Base-by-base conservation (phyloP, 306 rosid species). In the Purshia tridentata region DNA sequence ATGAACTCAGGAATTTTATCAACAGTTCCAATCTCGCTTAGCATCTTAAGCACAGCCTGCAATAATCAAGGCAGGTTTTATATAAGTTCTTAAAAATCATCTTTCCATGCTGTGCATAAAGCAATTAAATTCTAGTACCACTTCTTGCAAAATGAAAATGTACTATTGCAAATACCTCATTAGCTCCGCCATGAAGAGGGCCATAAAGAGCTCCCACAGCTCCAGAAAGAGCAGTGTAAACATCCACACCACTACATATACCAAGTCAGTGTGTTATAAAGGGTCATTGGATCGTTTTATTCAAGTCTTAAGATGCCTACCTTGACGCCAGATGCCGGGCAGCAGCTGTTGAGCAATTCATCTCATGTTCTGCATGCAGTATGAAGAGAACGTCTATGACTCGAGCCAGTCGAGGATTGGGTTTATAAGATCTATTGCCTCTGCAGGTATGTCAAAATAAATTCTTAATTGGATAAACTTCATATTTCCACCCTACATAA, bases 151-250 rank as follows among this genome's bases (percentile, higher is more conserved):
- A 47, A 52, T 3, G 48, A 67, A 8, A 70, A 4, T 61, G 14
- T 12, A 19, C 40, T 46, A 22, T 56, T 66, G 14, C 23, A 40
- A 58, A 58, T 78, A 92, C 98, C 96, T 88, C 98, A 85, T 92
- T 92, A 49, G 96, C 98, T 72, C 94, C 96, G 48, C 96, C 98
- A 69, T 90, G 96, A 76, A 92, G 96, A 49, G 98, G 96, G 69
- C 96, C 98, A 85, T 92, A 90, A 40, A 92, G 78, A 65, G 96
- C 98, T 74, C 98, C 98, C 29, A 90, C 91, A 65, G 83, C 98
- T 49, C 98, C 96, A 74, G 92, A 78, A 82, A 92, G 84, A 76
- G 98, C 96, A 80, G 98, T 89, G 74, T 82, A 92, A 67, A 92
- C 93, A 86, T 90, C 96, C 73, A 92, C 94, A 63, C 98, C 98